Conservation (phyloP, 1,139 yeast genomes). For the Debaryomyces udenii region DNA sequence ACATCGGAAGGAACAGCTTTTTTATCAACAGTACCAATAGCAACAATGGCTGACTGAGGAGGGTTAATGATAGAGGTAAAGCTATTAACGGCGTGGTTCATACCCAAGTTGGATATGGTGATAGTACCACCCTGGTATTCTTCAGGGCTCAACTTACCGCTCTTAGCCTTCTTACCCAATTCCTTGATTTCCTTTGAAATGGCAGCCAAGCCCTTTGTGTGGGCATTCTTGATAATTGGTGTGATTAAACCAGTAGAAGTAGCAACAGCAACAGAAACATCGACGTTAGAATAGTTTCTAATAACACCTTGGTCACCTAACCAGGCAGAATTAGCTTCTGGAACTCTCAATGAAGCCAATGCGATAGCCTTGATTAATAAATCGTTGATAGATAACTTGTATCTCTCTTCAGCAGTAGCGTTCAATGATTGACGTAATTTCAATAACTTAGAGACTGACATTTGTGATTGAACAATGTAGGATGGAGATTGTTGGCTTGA, state of each 20-base stretch:
- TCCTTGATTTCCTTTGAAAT: slow-evolving; percentile 88
- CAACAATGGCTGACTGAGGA: slow-evolving; percentile 92
- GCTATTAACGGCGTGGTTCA: slow-evolving; percentile 90
- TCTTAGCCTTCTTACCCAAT: slow-evolving; percentile 95
- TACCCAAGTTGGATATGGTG: slow-evolving; percentile 97
- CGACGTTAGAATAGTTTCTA: slow-evolving; percentile 90
- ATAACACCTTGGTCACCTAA: slow-evolving; percentile 85
- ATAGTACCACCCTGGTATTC: slow-evolving; percentile 99
- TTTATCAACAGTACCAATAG: slow-evolving; percentile 91
- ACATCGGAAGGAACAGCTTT: slow-evolving; percentile 92
- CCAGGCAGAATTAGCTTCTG: slow-evolving; percentile 95
- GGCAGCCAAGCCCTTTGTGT: slow-evolving; percentile 78
- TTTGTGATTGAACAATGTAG: slow-evolving; percentile 84
- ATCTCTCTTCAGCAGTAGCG: slow-evolving; percentile 81
- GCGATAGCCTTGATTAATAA: slow-evolving; percentile 93
- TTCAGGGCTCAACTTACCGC: slow-evolving; percentile 87
- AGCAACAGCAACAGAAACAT: slow-evolving; percentile 97
- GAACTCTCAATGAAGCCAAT: slow-evolving; percentile 85
- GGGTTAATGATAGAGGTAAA: slow-evolving; percentile 98
- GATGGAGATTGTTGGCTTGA: slow-evolving; percentile 90
- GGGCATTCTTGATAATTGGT: slow-evolving; percentile 89
- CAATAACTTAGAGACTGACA: slow-evolving; percentile 86
- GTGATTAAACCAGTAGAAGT: slow-evolving; percentile 97
- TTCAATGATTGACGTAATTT: slow-evolving; percentile 91
- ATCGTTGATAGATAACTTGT: slow-evolving; percentile 92